phyloP scores from a whole-genome alignment of 805 yeast genomes.

The Metschnikowia peoriensis region DNA sequence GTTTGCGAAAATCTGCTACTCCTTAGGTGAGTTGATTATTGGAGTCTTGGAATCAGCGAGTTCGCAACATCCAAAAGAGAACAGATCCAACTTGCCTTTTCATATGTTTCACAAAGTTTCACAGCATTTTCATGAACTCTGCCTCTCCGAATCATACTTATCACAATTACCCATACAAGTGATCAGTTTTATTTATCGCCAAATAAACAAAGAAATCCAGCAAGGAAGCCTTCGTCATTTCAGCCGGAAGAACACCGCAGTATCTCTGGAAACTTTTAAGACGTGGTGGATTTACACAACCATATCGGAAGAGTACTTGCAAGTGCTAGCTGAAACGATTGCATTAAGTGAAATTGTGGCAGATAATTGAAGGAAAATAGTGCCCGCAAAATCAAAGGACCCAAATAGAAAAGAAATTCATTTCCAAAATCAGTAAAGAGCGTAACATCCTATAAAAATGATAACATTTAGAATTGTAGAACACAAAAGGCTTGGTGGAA shows the following conservation, averaged over 20 bases:
- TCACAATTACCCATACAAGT: neutral
- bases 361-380: too few relatives aligned
- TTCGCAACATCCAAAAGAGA: neutral
- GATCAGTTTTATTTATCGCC: neutral
- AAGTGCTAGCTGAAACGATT: neutral
- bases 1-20: neutral
- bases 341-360: neutral
- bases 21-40: neutral
- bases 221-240: neutral
- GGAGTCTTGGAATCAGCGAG: neutral
- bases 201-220: neutral
- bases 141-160: neutral
- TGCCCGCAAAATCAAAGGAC: too few relatives aligned
- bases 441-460: too few relatives aligned
- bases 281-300: neutral
- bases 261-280: neutral
- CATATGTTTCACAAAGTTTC: neutral
- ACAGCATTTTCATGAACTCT: neutral
- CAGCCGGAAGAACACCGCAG: neutral
- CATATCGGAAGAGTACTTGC: neutral
- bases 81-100: neutral
- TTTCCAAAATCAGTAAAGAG: too few relatives aligned
- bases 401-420: too few relatives aligned
- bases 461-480: too few relatives aligned
- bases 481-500: too few relatives aligned